A percentile compares a stretch with the other conserved stretches of the same genome.
Conservation (phyloP, 257 asterid genomes). For the Asclepias syriaca region DNA sequence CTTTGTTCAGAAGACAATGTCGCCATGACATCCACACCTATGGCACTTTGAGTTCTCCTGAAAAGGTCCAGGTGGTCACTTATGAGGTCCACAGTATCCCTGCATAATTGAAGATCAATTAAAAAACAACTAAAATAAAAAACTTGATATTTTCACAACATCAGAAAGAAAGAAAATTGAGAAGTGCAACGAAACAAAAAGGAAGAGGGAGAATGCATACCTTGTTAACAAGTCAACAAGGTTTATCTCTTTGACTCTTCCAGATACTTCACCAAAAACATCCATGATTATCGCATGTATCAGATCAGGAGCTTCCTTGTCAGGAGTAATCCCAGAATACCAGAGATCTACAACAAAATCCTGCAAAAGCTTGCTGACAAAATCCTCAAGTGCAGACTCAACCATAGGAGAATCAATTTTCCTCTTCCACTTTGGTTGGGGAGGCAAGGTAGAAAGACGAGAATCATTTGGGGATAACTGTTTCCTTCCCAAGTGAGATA, state of each 20-base stretch:
- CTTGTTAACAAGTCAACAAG: constrained; percentile 89
- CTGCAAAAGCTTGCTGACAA: constrained; percentile 65
- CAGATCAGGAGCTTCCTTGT: constrained; percentile 78
- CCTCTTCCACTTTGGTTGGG: constrained; percentile 82
- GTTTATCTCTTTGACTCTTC: constrained; percentile 75
- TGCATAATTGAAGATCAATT: constrained; percentile 23
- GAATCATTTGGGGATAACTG: constrained; percentile 81
- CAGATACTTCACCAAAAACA: constrained; percentile 85
- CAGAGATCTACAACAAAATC: constrained; percentile 88
- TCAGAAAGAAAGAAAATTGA: neutral
- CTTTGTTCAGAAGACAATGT: constrained; percentile 97
- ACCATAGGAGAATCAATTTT: constrained; percentile 78
- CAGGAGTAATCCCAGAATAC: constrained; percentile 92
- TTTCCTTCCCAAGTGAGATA: constrained; percentile 83
- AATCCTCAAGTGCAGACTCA: constrained; percentile 81
- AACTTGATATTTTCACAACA: neutral
- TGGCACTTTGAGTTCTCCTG: constrained; percentile 80
- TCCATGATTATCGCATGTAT: constrained; percentile 73
- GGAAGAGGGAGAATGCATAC: constrained; percentile 25
- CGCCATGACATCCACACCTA: constrained; percentile 93
- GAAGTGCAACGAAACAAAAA: neutral
- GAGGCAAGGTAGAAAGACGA: constrained; percentile 62
- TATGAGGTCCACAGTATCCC: constrained; percentile 82
- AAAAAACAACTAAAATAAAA: neutral
- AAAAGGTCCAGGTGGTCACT: constrained; percentile 91